A percentile compares a stretch with the other conserved stretches of the same genome.
phyloP scores from a whole-genome alignment of 495 filamentous ascomycete genomes.

The Wilcoxina mikolae region DNA sequence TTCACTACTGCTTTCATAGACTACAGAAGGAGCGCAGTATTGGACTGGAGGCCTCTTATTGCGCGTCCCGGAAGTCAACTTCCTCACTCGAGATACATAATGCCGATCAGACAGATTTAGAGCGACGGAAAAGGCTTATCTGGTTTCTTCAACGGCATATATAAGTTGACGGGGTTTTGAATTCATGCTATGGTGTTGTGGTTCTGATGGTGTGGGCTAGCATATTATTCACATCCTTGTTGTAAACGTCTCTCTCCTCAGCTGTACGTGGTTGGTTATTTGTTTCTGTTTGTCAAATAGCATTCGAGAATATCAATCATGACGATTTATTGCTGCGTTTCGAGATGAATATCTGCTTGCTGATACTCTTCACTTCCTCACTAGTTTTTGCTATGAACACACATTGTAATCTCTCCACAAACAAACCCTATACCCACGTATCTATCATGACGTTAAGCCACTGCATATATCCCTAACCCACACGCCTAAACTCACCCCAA shows the following conservation, averaged over 20 bases:
- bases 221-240: too few relatives aligned
- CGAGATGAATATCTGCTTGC: background rate
- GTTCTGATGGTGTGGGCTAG: too few relatives aligned
- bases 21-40: background rate
- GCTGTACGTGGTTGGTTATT: too few relatives aligned
- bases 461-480: too few relatives aligned
- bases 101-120: constrained; percentile 2
- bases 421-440: constrained; percentile 78
- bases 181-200: too few relatives aligned
- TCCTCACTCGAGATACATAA: constrained; percentile 1
- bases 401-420: constrained; percentile 69
- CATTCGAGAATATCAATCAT: background rate
- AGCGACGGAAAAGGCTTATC: background rate
- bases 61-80: background rate
- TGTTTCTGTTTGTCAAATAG: too few relatives aligned
- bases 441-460: too few relatives aligned
- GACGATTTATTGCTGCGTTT: background rate
- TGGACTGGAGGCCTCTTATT: background rate
- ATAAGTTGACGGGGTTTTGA: background rate
- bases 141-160: background rate
- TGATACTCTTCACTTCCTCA: background rate
- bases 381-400: constrained; percentile 55
- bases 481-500: too few relatives aligned
- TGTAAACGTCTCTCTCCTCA: too few relatives aligned
- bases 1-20: background rate